Evolutionary conservation across 805 yeast genomes (phyloP).

Genomic region (Soucietia sequanensis): DNA sequence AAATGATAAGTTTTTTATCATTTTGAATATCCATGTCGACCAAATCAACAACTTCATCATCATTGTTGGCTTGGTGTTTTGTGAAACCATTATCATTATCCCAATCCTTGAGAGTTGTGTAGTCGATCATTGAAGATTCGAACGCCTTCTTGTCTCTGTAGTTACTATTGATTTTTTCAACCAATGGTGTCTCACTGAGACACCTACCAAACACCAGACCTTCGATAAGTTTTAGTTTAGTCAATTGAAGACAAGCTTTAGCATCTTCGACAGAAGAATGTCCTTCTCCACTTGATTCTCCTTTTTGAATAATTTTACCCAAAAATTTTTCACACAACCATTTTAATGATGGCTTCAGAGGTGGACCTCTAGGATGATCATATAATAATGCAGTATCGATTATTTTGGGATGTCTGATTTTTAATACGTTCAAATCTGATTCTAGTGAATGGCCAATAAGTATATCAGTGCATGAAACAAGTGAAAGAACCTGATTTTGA

Average conservation of each 20-base stretch:
- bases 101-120: slow-evolving; percentile 17
- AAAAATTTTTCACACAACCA: slow-evolving; percentile 63
- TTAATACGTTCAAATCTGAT: slow-evolving; percentile 71
- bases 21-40: slow-evolving; percentile 34
- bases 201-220: slow-evolving; percentile 64
- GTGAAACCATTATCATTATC: slow-evolving; percentile 9
- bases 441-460: slow-evolving; percentile 90
- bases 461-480: slow-evolving; percentile 57
- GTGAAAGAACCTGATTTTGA: slow-evolving; percentile 51
- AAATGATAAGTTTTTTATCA: slow-evolving; percentile 47
- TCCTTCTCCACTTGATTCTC: slow-evolving; percentile 51
- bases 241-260: slow-evolving; percentile 70
- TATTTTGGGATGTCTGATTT: slow-evolving; percentile 66
- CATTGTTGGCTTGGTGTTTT: slow-evolving; percentile 40
- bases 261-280: slow-evolving; percentile 92
- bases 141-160: slow-evolving; percentile 1
- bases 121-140: slow-evolving; percentile 16
- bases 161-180: slow-evolving; percentile 15
- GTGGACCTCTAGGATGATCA: slow-evolving; percentile 83
- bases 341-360: slow-evolving; percentile 73
- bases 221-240: slow-evolving; percentile 63
- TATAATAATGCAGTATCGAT: slow-evolving; percentile 78
- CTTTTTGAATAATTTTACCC: slow-evolving; percentile 60
- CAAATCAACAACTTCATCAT: slow-evolving; percentile 54
- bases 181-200: slow-evolving; percentile 22